Conservation (phyloP, 495 filamentous ascomycete species). For the Trichoderma parareesei region DNA sequence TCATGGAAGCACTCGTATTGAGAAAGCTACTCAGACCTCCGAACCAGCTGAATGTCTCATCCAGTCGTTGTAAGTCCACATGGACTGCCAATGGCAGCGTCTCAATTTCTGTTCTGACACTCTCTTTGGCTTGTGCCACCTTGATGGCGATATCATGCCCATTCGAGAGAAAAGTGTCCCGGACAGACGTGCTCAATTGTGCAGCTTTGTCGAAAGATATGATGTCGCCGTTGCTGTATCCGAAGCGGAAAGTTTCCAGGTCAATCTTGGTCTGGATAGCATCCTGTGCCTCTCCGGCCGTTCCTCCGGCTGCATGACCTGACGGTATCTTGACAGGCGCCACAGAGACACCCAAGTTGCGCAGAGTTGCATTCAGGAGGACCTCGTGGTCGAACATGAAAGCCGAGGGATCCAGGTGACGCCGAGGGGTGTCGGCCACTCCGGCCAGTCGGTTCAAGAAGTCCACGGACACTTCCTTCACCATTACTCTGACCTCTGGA, state of each 20-base stretch:
- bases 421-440: slow-evolving; percentile 29
- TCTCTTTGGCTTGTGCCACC: slow-evolving; percentile 41
- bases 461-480: slow-evolving; percentile 49
- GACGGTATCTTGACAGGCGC: slow-evolving; percentile 9
- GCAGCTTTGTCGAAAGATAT: slow-evolving; percentile 61
- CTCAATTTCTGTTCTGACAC: slow-evolving; percentile 58
- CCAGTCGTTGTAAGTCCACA: slow-evolving; percentile 71
- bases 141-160: slow-evolving; percentile 61
- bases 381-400: slow-evolving; percentile 34
- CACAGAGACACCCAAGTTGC: slow-evolving; percentile 35
- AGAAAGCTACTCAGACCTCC: slow-evolving; percentile 89
- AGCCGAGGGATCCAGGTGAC: slow-evolving; percentile 24
- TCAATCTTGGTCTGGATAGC: slow-evolving; percentile 35
- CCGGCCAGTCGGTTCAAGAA: slow-evolving; percentile 59
- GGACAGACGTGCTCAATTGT: slow-evolving; percentile 63
- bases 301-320: neutral
- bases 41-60: slow-evolving; percentile 81
- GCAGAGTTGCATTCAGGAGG: slow-evolving; percentile 41
- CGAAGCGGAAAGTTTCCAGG: slow-evolving; percentile 63
- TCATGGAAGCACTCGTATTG: slow-evolving; percentile 76
- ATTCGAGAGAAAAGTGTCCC: slow-evolving; percentile 47
- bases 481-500: slow-evolving; percentile 40
- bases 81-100: slow-evolving; percentile 72
- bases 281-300: slow-evolving; percentile 15
- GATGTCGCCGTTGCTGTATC: slow-evolving; percentile 63